A percentile compares a stretch with the other conserved stretches of the same genome.
Evolutionary conservation across 129 eudicot species (phyloP).

Genomic region (Tagetes patula): DNA sequence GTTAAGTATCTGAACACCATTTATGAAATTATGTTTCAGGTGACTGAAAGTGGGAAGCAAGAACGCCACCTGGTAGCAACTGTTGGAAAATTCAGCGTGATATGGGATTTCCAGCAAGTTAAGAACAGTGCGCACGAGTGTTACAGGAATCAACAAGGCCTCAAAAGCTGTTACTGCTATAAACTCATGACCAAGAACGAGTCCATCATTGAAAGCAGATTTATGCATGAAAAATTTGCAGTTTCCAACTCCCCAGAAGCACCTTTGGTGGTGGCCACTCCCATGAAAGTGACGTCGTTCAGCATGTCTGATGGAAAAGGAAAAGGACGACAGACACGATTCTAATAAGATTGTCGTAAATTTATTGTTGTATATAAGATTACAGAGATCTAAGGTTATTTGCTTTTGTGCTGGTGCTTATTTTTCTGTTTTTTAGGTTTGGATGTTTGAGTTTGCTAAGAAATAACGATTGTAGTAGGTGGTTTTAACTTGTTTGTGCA

Average conservation of each 20-base stretch:
- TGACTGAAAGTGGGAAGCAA: slow-evolving; percentile 90
- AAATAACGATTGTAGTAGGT: background rate
- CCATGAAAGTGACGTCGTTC: slow-evolving; percentile 79
- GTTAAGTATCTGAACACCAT: background rate
- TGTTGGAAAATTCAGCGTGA: slow-evolving; percentile 87
- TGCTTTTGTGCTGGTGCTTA: slow-evolving; percentile 7
- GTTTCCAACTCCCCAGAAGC: slow-evolving; percentile 80
- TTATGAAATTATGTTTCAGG: slow-evolving; percentile 42
- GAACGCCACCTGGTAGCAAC: slow-evolving; percentile 90
- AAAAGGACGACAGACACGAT: background rate
- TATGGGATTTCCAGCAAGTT: slow-evolving; percentile 96
- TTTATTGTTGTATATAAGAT: background rate
- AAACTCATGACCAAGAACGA: slow-evolving; percentile 81
- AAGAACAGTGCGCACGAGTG: slow-evolving; percentile 91
- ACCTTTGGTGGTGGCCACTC: slow-evolving; percentile 89
- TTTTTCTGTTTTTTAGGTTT: slow-evolving; percentile 8
- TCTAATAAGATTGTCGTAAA: background rate
- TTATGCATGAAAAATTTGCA: slow-evolving; percentile 84
- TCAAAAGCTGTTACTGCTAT: slow-evolving; percentile 96
- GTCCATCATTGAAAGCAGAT: slow-evolving; percentile 82
- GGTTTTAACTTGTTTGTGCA: slow-evolving; percentile 19
- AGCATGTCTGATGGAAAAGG: slow-evolving; percentile 75
- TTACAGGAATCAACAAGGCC: slow-evolving; percentile 83
- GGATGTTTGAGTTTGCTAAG: slow-evolving; percentile 17
- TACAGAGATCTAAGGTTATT: slow-evolving; percentile 19